Evolutionary conservation across 257 asterid species (phyloP).

Genomic region (Fraxinus anomala): DNA sequence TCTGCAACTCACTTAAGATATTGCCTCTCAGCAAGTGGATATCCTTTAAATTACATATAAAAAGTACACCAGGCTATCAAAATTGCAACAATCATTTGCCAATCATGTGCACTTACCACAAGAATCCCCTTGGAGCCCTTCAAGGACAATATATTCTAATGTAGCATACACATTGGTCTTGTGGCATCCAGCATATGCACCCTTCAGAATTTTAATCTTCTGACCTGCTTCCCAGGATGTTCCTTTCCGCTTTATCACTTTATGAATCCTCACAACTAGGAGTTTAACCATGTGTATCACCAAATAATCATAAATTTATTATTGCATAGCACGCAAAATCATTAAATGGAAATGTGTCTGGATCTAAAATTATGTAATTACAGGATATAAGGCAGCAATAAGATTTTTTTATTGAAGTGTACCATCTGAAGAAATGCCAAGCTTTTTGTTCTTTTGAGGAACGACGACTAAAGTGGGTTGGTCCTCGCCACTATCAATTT

Average conservation of each 20-base stretch:
- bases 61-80: background rate
- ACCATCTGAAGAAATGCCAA: constrained; percentile 57
- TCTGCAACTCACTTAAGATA: constrained; percentile 1
- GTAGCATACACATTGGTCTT: constrained; percentile 52
- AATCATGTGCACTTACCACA: constrained; percentile 49
- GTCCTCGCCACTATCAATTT: constrained; percentile 55
- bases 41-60: background rate
- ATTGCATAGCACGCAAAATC: constrained; percentile 1
- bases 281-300: background rate
- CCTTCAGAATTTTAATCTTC: constrained; percentile 61
- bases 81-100: background rate
- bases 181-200: constrained; percentile 66
- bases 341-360: background rate
- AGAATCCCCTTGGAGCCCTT: constrained; percentile 62
- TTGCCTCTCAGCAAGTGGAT: constrained; percentile 1
- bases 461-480: constrained; percentile 42
- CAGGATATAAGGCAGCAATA: constrained; percentile 1
- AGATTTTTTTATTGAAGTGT: constrained; percentile 17
- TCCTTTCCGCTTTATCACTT: constrained; percentile 53
- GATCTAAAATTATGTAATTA: constrained; percentile 1
- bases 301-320: constrained; percentile 17
- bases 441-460: constrained; percentile 47
- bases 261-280: constrained; percentile 65
- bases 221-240: constrained; percentile 63
- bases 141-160: constrained; percentile 62